These are phyloP conservation scores for Suillus tomentosus DNA, from an alignment of 768 basidiomycete genomes.

Conservation along the genomic window DNA sequence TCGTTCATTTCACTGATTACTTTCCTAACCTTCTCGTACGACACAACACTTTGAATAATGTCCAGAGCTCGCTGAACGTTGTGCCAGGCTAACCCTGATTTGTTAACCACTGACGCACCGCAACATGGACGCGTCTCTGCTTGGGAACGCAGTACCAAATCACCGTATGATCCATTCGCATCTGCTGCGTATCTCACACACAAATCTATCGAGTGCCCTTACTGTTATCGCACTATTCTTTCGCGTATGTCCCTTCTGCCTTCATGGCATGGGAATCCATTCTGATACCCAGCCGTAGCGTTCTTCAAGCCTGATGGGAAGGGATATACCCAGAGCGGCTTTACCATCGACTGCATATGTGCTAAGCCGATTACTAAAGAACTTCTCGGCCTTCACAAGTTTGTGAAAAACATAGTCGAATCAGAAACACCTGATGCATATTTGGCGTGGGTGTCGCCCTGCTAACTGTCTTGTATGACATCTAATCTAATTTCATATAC, in stretches of 20 bases:
- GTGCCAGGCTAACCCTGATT: background rate
- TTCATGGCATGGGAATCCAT: background rate
- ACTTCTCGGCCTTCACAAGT: conserved; percentile 39
- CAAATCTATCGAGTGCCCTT: conserved; percentile 32
- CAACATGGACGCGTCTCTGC: background rate
- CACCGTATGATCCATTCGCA: conserved; percentile 31
- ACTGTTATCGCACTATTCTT: conserved; percentile 19
- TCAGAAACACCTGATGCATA: conserved; percentile 15
- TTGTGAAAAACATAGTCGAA: conserved; percentile 37
- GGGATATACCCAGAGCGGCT: conserved; percentile 50
- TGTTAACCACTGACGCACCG: conserved; percentile 5
- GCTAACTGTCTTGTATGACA: background rate
- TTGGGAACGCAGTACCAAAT: conserved; percentile 12
- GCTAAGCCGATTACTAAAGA: conserved; percentile 38
- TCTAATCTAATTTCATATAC: background rate
- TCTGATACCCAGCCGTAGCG: conserved; percentile 30
- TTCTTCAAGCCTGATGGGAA: conserved; percentile 38
- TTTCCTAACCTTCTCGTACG: conserved; percentile 19
- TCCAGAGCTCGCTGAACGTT: background rate
- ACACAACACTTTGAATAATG: background rate
- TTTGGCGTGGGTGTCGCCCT: conserved; percentile 33
- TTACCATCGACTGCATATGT: conserved; percentile 40
- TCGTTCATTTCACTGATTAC: conserved; percentile 13
- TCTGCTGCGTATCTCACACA: conserved; percentile 20
- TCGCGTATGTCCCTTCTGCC: conserved; percentile 25